Conservation (phyloP, 169 alveolate genomes). For the Plasmodium gallinaceum region DNA sequence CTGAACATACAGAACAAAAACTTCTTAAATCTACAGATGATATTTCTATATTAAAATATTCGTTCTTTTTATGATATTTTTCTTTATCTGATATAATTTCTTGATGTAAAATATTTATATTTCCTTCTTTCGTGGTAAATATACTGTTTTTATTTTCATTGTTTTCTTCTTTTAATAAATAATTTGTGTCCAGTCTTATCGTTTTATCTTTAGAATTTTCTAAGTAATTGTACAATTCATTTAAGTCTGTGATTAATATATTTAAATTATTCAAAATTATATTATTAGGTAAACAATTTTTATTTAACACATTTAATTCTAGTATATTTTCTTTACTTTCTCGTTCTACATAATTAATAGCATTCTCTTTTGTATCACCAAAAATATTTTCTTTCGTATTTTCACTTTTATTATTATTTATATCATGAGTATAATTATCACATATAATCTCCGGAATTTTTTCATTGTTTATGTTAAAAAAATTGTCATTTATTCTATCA, state of each 20-base stretch:
- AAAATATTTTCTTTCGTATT: not conserved
- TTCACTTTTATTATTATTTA: not conserved
- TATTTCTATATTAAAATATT: slow-evolving; percentile 25
- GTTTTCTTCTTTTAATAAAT: not conserved
- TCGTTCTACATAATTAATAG: not conserved
- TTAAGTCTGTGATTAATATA: slow-evolving; percentile 37
- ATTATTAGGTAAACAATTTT: slow-evolving; percentile 6
- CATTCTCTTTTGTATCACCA: not conserved
- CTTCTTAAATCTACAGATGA: slow-evolving; percentile 31
- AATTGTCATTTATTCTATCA: not conserved
- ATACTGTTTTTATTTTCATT: not conserved
- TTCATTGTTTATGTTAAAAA: not conserved
- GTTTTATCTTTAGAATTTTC: slow-evolving; percentile 13
- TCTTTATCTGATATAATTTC: not conserved
- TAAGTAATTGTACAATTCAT: slow-evolving; percentile 45
- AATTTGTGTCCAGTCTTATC: not conserved
- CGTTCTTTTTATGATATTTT: slow-evolving; percentile 10
- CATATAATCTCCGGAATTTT: not conserved
- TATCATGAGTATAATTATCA: not conserved
- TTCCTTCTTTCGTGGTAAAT: not conserved
- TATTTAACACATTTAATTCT: not conserved
- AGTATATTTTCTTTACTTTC: not conserved
- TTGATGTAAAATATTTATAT: not conserved
- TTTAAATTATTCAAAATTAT: slow-evolving; percentile 49
- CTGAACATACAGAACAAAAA: slow-evolving; percentile 59